These are phyloP conservation scores for Hirschfeldia incana DNA, from an alignment of 345 rosid species.

Conservation along the genomic window DNA sequence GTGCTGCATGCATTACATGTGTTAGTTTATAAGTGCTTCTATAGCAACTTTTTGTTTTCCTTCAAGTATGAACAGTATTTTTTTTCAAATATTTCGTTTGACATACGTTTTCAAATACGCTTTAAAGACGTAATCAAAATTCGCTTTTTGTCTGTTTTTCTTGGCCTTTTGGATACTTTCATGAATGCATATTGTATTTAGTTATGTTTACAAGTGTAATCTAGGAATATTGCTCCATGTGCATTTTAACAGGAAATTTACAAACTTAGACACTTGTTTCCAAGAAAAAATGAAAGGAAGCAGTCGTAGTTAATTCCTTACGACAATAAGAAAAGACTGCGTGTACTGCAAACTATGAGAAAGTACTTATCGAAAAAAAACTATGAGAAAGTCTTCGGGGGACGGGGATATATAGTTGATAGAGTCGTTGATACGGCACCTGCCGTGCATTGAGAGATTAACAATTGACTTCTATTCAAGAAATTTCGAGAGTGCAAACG, in stretches of 20 bases:
- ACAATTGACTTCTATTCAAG: neutral
- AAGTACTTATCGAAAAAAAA: neutral
- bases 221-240: neutral
- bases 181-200: neutral
- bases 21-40: neutral
- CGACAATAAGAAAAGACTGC: neutral
- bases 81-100: neutral
- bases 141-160: neutral
- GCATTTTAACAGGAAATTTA: neutral
- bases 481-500: too few species aligned
- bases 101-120: neutral
- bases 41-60: too few species aligned
- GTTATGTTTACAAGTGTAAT: neutral
- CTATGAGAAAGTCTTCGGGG: neutral
- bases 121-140: neutral
- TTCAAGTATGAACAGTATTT: neutral
- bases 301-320: neutral
- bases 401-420: neutral
- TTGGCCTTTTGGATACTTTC: neutral
- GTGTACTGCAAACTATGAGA: neutral
- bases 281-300: neutral
- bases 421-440: conserved; percentile 20
- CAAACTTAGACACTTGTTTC: neutral
- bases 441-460: conserved; percentile 17
- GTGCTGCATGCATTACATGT: neutral